Base-by-base conservation (phyloP, 176 grass and related monocot species). In the Phyllostachys edulis region DNA sequence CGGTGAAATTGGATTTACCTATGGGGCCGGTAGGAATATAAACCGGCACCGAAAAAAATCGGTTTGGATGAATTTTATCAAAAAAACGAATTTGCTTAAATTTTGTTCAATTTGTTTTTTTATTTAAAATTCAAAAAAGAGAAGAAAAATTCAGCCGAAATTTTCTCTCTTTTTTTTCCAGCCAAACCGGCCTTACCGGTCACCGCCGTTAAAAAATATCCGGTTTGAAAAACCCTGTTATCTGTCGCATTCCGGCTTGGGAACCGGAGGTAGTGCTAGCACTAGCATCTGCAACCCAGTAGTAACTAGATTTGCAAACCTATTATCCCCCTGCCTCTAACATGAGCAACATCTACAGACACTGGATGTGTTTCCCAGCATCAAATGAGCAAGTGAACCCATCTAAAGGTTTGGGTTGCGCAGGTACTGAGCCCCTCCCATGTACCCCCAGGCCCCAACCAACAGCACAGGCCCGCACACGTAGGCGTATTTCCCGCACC, bases 401-500 rank as follows among this genome's bases (percentile, higher is more conserved):
- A 45, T 56, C 82, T 86, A 94, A 8, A 89, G 69, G 54, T 93
- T 98, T 67, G 91, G 93, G 73, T 98, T 98, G 82, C 63, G 84
- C 27, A 95, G 77, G 85, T 63, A 83, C 26, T 92, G 89, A 55
- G 68, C 77, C 24, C 96, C 89, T 76, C 65, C 96, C 93, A 98
- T 49, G 82, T 78, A 2, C 61, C 80, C 77, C 93, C 85, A 40
- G 96, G 85, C 60, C 39, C 21, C 68, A 95, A 69, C 21, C 68
- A 95, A 69, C 60, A 76, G 7, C 23, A 87, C 54, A 15, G 91
- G 93, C 72, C 82, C 59, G 66, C 90, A 90, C 17, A 98, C 71
- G 85, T 91, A 97, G 32, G 95, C 95, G 42, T 90, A 91, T 4
- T 83, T 88, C 1, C 95, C 95, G 55, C 94, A 94, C 92, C 88